These are phyloP conservation scores for Lentinula sp. DNA, from an alignment of 768 basidiomycete genomes.

Conservation along the genomic window DNA sequence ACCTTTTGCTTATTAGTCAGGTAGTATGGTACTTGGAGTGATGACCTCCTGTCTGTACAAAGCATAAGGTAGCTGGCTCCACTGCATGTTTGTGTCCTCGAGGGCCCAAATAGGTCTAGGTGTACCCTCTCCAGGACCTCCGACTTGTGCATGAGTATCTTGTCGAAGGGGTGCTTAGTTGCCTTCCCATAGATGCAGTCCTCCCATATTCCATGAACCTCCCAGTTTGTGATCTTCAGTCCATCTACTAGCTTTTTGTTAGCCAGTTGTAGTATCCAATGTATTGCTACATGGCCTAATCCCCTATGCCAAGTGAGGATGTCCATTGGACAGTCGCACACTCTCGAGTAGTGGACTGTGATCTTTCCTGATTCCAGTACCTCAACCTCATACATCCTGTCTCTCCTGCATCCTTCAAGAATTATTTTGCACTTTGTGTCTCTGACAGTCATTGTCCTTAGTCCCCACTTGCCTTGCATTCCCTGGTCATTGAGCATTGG, in stretches of 20 bases:
- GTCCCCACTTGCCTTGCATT: no score
- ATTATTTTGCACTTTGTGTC: no score
- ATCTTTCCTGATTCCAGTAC: no score
- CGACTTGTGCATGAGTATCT: slow-evolving; percentile 7
- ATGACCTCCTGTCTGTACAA: slow-evolving; percentile 15
- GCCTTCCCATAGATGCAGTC: slow-evolving; percentile 23
- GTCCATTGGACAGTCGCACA: neutral
- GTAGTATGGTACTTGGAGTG: slow-evolving; percentile 11
- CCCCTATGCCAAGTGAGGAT: neutral
- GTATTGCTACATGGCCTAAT: slow-evolving; percentile 10
- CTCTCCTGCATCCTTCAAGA: no score
- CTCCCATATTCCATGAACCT: slow-evolving; percentile 10
- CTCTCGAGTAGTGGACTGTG: no score
- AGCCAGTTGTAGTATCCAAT: slow-evolving; percentile 9
- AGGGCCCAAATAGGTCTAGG: slow-evolving; percentile 21
- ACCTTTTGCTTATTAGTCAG: slow-evolving; percentile 17
- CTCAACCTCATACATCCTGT: no score
- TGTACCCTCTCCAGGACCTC: slow-evolving; percentile 13
- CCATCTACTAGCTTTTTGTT: slow-evolving; percentile 15
- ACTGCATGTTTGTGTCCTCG: slow-evolving; percentile 9
- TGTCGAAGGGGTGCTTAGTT: slow-evolving; percentile 15
- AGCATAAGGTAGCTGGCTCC: slow-evolving; percentile 19
- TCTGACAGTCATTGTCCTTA: no score
- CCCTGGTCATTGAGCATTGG: no score
- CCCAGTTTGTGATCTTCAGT: slow-evolving; percentile 5